phyloP scores from a whole-genome alignment of 257 asterid species.

The Jaltomata sinuosa region DNA sequence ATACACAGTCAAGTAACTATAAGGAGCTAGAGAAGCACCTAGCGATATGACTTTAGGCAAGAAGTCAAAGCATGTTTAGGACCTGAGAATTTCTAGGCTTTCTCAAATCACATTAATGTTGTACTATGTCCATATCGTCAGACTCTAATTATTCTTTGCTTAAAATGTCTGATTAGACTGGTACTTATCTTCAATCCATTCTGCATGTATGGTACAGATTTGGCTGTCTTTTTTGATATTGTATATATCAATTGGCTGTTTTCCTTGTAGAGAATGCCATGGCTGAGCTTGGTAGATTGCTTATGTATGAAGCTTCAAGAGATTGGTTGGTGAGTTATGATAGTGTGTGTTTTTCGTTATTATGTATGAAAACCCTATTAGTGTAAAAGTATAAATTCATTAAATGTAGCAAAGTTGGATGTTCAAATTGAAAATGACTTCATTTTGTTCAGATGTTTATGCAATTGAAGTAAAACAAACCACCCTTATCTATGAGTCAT shows the following conservation, averaged over 20 bases:
- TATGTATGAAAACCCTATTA: background rate
- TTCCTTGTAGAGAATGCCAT: conserved; percentile 58
- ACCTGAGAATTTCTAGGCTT: background rate
- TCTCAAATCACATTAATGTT: background rate
- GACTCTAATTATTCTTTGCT: background rate
- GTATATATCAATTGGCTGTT: background rate
- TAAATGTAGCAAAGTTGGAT: background rate
- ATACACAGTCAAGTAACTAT: background rate
- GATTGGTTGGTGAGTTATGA: conserved; percentile 77
- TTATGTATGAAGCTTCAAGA: conserved; percentile 89
- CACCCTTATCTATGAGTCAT: background rate
- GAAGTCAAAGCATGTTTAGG: background rate
- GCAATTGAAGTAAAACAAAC: background rate
- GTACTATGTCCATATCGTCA: background rate
- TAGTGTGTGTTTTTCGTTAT: background rate
- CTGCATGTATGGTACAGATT: background rate
- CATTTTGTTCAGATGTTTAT: background rate
- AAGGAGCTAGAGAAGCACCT: background rate
- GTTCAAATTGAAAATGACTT: background rate
- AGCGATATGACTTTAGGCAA: background rate
- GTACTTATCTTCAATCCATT: background rate
- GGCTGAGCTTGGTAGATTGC: conserved; percentile 99
- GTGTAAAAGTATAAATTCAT: background rate
- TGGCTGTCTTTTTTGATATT: background rate
- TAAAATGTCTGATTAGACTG: background rate